Conservation (phyloP, 139 green algal genomes). For the Spirogloea muscicola region DNA sequence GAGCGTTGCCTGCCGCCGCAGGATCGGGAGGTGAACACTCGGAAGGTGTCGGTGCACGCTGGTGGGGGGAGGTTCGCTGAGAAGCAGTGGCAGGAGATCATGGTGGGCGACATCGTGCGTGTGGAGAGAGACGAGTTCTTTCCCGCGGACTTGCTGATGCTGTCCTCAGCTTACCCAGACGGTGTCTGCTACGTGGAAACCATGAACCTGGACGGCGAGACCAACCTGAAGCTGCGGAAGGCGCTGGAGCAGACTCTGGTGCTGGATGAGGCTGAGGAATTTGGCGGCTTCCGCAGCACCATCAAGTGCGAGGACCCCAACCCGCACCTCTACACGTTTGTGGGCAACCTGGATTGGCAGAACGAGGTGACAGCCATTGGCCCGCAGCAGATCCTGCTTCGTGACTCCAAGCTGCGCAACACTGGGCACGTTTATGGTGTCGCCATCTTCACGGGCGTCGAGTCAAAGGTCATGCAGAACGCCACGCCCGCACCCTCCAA, state of each 20-base stretch:
- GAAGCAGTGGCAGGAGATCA: conserved; percentile 29
- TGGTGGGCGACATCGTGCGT: conserved; percentile 44
- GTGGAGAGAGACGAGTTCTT: conserved; percentile 58
- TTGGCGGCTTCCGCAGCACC: neutral
- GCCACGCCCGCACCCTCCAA: conserved; percentile 66
- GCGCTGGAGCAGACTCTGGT: conserved; percentile 39
- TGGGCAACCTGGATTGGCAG: conserved; percentile 48
- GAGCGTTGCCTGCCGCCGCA: no score
- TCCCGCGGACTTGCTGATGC: conserved; percentile 77
- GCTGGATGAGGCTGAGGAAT: conserved; percentile 4
- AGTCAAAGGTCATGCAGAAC: conserved; percentile 78
- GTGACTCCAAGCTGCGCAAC: conserved; percentile 72
- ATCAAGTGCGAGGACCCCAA: conserved; percentile 70
- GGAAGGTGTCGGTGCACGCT: conserved; percentile 22
- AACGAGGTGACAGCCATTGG: conserved; percentile 18
- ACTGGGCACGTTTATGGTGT: conserved; percentile 69
- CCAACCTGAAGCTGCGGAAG: conserved; percentile 88
- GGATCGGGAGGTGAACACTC: conserved; percentile 55
- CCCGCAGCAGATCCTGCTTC: conserved; percentile 31
- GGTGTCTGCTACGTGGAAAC: conserved; percentile 80
- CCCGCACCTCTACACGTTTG: conserved; percentile 77
- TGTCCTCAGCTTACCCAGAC: conserved; percentile 61
- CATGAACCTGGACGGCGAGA: conserved; percentile 96
- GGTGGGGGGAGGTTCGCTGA: conserved; percentile 12
- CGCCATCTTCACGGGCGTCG: conserved; percentile 87